A percentile compares a stretch with the other conserved stretches of the same genome.
These are phyloP conservation scores for Metarhizium brunneum DNA, from an alignment of 2,329 filamentous ascomycete species.

Conservation along the genomic window DNA sequence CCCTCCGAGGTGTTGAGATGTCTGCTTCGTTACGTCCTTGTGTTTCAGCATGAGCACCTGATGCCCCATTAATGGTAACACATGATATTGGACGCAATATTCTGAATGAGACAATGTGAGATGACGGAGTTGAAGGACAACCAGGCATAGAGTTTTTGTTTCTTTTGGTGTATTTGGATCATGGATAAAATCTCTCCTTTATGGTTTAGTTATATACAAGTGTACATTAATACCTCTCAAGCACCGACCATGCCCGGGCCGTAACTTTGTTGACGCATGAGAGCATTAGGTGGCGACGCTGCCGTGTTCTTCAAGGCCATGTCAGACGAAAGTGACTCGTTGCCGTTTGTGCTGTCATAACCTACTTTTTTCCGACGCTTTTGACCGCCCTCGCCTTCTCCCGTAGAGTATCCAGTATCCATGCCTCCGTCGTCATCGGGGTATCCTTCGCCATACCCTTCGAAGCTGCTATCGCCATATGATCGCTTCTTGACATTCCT, in stretches of 20 bases:
- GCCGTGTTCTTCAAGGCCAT: constrained; percentile 33
- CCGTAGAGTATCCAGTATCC: constrained; percentile 60
- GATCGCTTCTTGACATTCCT: constrained; percentile 63
- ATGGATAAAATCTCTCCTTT: not conserved
- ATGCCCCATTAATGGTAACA: not conserved
- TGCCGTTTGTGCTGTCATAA: constrained; percentile 1
- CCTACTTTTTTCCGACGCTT: constrained; percentile 59
- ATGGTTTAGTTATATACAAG: not conserved
- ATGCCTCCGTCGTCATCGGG: constrained; percentile 54
- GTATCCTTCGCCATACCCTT: constrained; percentile 65
- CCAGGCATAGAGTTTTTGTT: constrained; percentile 1
- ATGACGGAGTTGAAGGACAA: not conserved
- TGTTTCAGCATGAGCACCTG: not conserved
- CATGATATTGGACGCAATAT: not conserved
- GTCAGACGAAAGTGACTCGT: constrained; percentile 11
- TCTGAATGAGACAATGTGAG: not conserved
- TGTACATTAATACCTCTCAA: constrained; percentile 23
- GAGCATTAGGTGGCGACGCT: constrained; percentile 31
- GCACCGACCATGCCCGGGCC: constrained; percentile 50
- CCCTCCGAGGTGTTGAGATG: not conserved
- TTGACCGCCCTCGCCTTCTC: constrained; percentile 57
- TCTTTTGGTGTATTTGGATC: not conserved
- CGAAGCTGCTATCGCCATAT: constrained; percentile 66
- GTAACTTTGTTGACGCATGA: constrained; percentile 43
- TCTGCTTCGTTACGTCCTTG: not conserved